Evolutionary conservation across 2,329 filamentous ascomycete species (phyloP).

Genomic region (Pseudogymnoascus sp.): DNA sequence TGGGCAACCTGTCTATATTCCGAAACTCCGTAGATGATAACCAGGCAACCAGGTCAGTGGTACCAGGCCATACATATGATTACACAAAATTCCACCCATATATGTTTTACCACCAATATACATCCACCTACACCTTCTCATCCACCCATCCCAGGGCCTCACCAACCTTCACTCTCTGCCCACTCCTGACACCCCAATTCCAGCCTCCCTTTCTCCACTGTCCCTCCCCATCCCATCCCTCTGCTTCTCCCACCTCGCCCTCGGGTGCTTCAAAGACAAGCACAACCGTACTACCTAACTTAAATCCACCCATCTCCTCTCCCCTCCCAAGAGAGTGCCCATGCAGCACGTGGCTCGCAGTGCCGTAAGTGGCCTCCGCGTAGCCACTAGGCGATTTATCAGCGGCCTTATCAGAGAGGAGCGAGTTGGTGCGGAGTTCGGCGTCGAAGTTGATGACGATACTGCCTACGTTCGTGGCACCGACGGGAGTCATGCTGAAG

Average conservation of each 20-base stretch:
- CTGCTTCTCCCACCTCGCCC: conserved; percentile 42
- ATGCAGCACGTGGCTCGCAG: conserved; percentile 66
- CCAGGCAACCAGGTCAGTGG: neutral
- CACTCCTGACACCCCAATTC: conserved; percentile 79
- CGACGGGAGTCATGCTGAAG: conserved; percentile 92
- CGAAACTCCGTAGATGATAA: neutral
- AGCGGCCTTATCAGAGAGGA: conserved; percentile 86
- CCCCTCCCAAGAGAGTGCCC: conserved; percentile 79
- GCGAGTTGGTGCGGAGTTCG: conserved; percentile 84
- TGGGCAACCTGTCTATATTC: neutral
- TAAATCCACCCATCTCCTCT: conserved; percentile 98
- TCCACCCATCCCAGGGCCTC: conserved; percentile 72
- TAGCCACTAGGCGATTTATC: conserved; percentile 85
- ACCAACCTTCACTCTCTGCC: conserved; percentile 82
- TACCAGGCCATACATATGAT: neutral
- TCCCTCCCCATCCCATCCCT: conserved; percentile 47
- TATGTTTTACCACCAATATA: neutral
- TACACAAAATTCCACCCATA: neutral
- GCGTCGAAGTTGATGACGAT: conserved; percentile 96
- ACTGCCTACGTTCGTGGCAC: conserved; percentile 93
- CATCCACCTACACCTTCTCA: conserved; percentile 27
- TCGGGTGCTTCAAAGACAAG: conserved; percentile 92
- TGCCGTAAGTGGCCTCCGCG: conserved; percentile 79
- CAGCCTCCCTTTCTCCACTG: conserved; percentile 59
- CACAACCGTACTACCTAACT: conserved; percentile 89